phyloP scores from a whole-genome alignment of 495 filamentous ascomycete species.

The Tuber indicum region DNA sequence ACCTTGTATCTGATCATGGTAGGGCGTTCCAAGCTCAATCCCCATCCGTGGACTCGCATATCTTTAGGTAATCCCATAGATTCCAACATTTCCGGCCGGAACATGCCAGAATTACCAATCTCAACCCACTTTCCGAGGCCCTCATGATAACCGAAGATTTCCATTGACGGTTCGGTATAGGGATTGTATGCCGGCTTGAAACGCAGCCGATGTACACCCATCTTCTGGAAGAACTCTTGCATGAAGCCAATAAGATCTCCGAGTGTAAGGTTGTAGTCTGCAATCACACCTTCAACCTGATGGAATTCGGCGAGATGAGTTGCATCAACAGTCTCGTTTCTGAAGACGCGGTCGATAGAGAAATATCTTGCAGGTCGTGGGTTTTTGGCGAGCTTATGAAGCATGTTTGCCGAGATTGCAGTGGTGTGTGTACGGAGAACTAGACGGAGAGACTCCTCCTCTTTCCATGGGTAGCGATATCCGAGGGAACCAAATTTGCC shows the following conservation, averaged over 20 bases:
- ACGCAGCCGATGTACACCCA: constrained; percentile 79
- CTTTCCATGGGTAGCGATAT: constrained; percentile 88
- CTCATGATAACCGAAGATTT: constrained; percentile 88
- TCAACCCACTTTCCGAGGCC: constrained; percentile 88
- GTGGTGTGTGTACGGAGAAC: constrained; percentile 96
- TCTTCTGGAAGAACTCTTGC: constrained; percentile 90
- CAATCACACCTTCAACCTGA: constrained; percentile 96
- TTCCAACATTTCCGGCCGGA: constrained; percentile 92
- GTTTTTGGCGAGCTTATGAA: constrained; percentile 77
- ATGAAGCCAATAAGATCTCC: constrained; percentile 95
- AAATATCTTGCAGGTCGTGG: constrained; percentile 85
- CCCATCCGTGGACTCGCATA: constrained; percentile 85
- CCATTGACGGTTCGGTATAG: constrained; percentile 97
- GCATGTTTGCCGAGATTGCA: constrained; percentile 75
- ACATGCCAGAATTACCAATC: constrained; percentile 98
- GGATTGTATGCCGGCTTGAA: constrained; percentile 99
- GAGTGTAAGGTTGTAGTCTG: constrained; percentile 82
- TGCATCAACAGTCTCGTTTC: constrained; percentile 90
- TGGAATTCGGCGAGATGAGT: constrained; percentile 98
- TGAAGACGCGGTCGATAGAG: constrained; percentile 95
- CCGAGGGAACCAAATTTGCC: constrained; percentile 91
- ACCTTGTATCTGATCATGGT: constrained; percentile 97
- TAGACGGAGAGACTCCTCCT: constrained; percentile 78
- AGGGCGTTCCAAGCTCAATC: constrained; percentile 81
- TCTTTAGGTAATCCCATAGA: constrained; percentile 72